A percentile compares a stretch with the other conserved stretches of the same genome.
Evolutionary conservation across 331 rosid genomes (phyloP).

Genomic region (Erythrophleum ivorense): DNA sequence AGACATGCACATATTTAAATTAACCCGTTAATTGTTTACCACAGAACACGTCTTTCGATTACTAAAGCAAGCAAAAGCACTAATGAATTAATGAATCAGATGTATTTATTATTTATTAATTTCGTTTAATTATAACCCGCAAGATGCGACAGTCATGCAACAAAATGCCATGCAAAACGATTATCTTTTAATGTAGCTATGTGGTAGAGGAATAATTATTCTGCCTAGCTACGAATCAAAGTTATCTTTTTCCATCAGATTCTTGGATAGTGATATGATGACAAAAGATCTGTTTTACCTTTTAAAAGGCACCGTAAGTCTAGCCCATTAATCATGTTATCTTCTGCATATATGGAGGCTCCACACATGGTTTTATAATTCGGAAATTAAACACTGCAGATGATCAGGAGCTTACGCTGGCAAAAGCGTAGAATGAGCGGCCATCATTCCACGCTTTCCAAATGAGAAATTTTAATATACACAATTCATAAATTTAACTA

Average conservation of each 20-base stretch:
- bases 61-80: neutral
- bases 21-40: constrained; percentile 1
- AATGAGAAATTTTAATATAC: too few species aligned
- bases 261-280: constrained; percentile 6
- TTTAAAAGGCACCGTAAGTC: too few species aligned
- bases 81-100: neutral
- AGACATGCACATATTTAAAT: neutral
- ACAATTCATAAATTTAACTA: too few species aligned
- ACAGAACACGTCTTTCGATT: neutral
- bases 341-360: neutral
- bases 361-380: neutral
- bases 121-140: neutral
- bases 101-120: neutral
- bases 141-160: neutral
- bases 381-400: too few species aligned
- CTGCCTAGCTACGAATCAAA: neutral
- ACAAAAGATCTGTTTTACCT: neutral
- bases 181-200: neutral
- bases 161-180: neutral
- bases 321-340: neutral
- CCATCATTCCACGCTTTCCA: too few species aligned
- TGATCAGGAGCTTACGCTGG: neutral
- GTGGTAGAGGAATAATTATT: neutral
- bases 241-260: neutral
- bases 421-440: neutral